Base-by-base conservation (phyloP, 805 yeast genomes). In the Wickerhamomyces rabaulensis region DNA sequence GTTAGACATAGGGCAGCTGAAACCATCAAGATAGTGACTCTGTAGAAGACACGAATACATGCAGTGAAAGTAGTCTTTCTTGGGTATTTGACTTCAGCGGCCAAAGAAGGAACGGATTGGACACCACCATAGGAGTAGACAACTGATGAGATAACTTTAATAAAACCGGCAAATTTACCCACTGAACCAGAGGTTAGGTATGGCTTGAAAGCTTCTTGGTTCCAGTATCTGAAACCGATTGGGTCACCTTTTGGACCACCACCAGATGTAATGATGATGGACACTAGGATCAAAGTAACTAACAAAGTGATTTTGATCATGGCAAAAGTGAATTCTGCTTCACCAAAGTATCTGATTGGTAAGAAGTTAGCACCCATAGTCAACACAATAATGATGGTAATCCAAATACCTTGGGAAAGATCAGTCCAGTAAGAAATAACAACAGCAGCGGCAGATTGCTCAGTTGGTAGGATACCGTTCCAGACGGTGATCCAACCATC, bases 261-360 rank as follows among this genome's bases (percentile, higher is more conserved):
- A 43, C 85, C 85, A 54, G 80, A 74, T 46, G 80, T 78, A 41
- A 80, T 75, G 36, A 77, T 70, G 56, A 76, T 66, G 42, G 80
- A 75, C 35, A 76, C 65, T 29, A 82, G 62, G 42, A 82, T 78
- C 52, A 82, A 67, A 17, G 87, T 87, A 19, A 78, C 62, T 56
- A 84, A 71, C 15, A 84, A 74, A 39, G 82, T 50, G 22, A 85
- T 76, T 62, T 85, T 85, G 62, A 84, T 52, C 71, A 29, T 64
- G 1, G 53, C 67, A 52, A 84, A 75, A 81, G 87, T 82, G 58
- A 83, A 85, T 38, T 67, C 71, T 7, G 63, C 45, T 59, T 76
- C 80, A 40, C 80, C 82, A 48, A 74, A 77, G 38, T 71, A 62
- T 44, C 61, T 58, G 13, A 68, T 65, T 43, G 68, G 68, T 40